Evolutionary conservation across 768 basidiomycete genomes (phyloP).

Genomic region (Chalciporus sphaerocephalus): DNA sequence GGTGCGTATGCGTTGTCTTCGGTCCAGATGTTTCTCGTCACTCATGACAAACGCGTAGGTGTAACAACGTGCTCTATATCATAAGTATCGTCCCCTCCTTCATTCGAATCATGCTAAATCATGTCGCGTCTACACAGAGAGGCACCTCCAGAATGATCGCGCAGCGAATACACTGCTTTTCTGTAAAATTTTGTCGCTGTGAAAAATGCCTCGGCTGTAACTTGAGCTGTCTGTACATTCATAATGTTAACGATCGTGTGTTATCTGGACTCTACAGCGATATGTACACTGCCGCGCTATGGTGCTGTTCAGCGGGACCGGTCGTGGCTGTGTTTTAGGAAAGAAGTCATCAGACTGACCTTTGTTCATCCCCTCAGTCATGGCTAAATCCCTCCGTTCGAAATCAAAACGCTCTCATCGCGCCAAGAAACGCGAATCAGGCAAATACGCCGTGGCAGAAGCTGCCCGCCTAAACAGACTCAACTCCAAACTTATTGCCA

Average conservation of each 20-base stretch:
- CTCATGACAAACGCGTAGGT: slow-evolving; percentile 42
- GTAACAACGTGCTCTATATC: slow-evolving; percentile 96
- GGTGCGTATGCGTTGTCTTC: slow-evolving; percentile 47
- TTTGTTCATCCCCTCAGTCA: slow-evolving; percentile 23
- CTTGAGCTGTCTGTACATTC: slow-evolving; percentile 2
- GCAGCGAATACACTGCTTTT: background rate
- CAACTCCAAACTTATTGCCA: slow-evolving; percentile 57
- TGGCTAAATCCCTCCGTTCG: slow-evolving; percentile 83
- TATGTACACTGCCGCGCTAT: background rate
- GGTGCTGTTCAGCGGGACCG: background rate
- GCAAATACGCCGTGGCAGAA: slow-evolving; percentile 72
- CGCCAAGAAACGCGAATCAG: slow-evolving; percentile 67
- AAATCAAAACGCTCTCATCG: slow-evolving; percentile 79
- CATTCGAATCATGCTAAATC: slow-evolving; percentile 15
- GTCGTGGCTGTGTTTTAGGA: slow-evolving; percentile 9
- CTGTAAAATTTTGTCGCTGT: background rate
- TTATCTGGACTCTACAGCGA: background rate
- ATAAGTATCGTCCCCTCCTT: slow-evolving; percentile 51
- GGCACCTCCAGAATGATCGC: slow-evolving; percentile 51
- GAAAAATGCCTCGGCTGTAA: slow-evolving; percentile 11
- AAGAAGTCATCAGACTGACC: background rate
- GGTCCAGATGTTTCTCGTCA: background rate
- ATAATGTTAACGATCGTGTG: background rate
- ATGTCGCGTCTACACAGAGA: slow-evolving; percentile 54
- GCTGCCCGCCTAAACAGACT: slow-evolving; percentile 75